These are phyloP conservation scores for Luzula sylvatica DNA, from an alignment of 176 grass and related monocot genomes.

Conservation along the genomic window DNA sequence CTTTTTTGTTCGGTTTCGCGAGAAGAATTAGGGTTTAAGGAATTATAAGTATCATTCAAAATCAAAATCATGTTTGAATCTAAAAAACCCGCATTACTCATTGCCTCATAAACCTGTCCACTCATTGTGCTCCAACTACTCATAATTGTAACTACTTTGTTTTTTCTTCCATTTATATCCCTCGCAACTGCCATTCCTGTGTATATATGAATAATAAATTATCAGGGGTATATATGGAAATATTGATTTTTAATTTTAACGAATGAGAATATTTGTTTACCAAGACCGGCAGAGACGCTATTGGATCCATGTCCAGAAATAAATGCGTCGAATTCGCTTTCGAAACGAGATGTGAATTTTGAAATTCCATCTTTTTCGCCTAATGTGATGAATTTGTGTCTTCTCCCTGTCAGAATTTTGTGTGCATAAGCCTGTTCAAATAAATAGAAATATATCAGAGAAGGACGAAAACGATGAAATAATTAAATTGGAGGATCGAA, in stretches of 20 bases:
- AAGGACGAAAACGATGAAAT: not conserved
- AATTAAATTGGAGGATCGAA: not conserved
- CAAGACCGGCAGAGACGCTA: conserved; percentile 68
- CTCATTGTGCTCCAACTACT: conserved; percentile 80
- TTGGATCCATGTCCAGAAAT: conserved; percentile 74
- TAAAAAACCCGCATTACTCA: conserved; percentile 63
- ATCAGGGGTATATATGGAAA: not conserved
- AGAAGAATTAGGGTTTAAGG: conserved; percentile 27
- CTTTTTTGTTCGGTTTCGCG: conserved; percentile 26
- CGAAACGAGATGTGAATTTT: conserved; percentile 60
- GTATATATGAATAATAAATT: too few species aligned
- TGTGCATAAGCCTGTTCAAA: conserved; percentile 59
- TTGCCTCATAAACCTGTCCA: conserved; percentile 72
- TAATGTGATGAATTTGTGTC: conserved; percentile 50
- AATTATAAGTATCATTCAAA: conserved; percentile 56
- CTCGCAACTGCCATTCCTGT: conserved; percentile 71
- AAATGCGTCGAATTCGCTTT: conserved; percentile 71
- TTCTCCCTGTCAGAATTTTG: conserved; percentile 76
- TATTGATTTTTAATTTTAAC: not conserved
- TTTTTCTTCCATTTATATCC: conserved; percentile 63
- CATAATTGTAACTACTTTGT: conserved; percentile 54
- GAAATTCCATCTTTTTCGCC: conserved; percentile 53
- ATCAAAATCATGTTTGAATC: conserved; percentile 82
- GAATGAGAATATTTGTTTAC: conserved; percentile 15
- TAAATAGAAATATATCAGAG: not conserved